Percentiles rank a stretch among this genome's conserved stretches.
Conservation (phyloP, 495 filamentous ascomycete species). For the Penicillium turbatum region DNA sequence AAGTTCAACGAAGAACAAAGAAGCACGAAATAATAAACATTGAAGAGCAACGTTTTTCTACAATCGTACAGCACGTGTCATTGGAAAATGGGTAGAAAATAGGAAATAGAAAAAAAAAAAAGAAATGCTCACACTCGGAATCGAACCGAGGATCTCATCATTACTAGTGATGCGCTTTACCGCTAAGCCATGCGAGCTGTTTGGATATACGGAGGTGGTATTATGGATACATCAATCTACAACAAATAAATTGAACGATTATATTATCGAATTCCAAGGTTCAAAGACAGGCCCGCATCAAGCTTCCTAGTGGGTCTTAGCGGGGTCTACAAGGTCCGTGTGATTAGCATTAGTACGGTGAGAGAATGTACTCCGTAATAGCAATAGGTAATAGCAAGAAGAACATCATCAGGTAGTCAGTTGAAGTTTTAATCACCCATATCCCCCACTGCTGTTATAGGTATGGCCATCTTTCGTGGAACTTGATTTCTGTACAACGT, state of each 20-base stretch:
- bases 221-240: background rate
- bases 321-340: background rate
- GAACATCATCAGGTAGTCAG: no score
- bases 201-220: background rate
- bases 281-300: no score
- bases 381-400: no score
- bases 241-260: background rate
- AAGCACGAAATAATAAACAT: no score
- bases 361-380: no score
- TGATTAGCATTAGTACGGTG: background rate
- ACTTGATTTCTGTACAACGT: background rate
- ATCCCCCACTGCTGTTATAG: background rate
- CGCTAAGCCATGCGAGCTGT: background rate
- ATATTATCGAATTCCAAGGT: no score
- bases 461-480: background rate
- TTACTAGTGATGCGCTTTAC: constrained; percentile 2
- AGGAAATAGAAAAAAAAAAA: background rate
- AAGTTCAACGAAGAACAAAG: no score
- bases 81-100: background rate
- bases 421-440: background rate
- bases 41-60: no score
- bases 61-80: no score
- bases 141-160: constrained; percentile 1
- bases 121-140: constrained; percentile 1
- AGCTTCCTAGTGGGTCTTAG: background rate